Conservation (phyloP, 1,284 basidiomycete genomes). For the Sporisorium iseilematis-ciliati region DNA sequence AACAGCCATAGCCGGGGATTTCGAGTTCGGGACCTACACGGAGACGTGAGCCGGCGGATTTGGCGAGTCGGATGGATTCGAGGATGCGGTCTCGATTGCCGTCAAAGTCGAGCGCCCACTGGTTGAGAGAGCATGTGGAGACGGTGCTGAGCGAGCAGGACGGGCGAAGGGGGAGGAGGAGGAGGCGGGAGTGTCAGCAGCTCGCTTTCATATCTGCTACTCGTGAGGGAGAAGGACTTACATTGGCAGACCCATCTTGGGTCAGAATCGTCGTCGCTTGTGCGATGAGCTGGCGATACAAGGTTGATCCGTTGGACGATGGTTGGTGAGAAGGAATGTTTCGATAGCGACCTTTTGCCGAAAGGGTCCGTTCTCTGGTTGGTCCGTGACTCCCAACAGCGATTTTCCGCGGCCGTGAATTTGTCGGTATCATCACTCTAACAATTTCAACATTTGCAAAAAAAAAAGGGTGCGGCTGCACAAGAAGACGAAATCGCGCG, state of each 20-base stretch:
- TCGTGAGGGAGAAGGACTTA: slow-evolving; percentile 6
- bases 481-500: slow-evolving; percentile 1
- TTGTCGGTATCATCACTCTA: too few species aligned
- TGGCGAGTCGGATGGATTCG: slow-evolving; percentile 87
- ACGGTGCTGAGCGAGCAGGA: slow-evolving; percentile 47
- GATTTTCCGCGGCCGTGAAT: background rate
- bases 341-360: slow-evolving; percentile 1
- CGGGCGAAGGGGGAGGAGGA: background rate
- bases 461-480: background rate
- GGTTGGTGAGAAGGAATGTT: background rate
- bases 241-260: slow-evolving; percentile 48
- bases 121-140: slow-evolving; percentile 83
- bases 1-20: slow-evolving; percentile 78
- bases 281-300: background rate
- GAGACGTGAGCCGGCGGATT: slow-evolving; percentile 86
- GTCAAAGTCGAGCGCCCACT: slow-evolving; percentile 95
- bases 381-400: slow-evolving; percentile 2
- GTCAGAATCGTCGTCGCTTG: background rate
- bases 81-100: slow-evolving; percentile 86
- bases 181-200: background rate
- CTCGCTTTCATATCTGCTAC: background rate
- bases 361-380: slow-evolving; percentile 5
- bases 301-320: background rate
- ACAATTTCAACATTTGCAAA: background rate
- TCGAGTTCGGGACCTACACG: slow-evolving; percentile 99